These are phyloP conservation scores for Pyrenochaeta sp. DNA, from an alignment of 2,329 filamentous ascomycete species.

Conservation along the genomic window DNA sequence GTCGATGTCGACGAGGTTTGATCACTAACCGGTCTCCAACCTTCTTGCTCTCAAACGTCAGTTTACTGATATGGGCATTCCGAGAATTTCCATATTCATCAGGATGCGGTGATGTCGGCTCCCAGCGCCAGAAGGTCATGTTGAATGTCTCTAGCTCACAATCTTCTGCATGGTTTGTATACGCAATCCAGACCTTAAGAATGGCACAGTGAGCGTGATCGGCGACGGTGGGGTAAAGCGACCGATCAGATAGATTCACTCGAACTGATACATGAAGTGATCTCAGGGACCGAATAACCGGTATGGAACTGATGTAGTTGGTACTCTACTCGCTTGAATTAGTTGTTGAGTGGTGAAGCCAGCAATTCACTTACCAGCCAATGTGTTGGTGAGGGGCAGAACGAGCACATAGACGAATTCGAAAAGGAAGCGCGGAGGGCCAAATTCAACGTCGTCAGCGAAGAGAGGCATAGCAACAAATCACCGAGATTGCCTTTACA, in stretches of 20 bases:
- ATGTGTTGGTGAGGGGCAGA: neutral
- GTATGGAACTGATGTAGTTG: constrained; percentile 2
- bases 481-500: neutral
- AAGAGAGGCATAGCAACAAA: neutral
- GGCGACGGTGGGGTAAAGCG: constrained; percentile 1
- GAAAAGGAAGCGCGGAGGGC: neutral
- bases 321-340: neutral
- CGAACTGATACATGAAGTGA: neutral
- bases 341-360: too few relatives aligned
- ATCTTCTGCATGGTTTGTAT: neutral
- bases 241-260: neutral
- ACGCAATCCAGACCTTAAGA: constrained; percentile 8
- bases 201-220: constrained; percentile 17
- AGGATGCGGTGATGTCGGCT: neutral
- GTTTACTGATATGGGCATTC: neutral
- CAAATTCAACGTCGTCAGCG: neutral
- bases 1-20: neutral
- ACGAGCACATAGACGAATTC: neutral
- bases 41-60: constrained; percentile 3
- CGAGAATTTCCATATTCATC: neutral
- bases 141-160: constrained; percentile 9
- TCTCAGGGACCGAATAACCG: constrained; percentile 3
- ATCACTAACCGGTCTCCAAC: neutral
- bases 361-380: neutral
- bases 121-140: constrained; percentile 20